phyloP scores from a whole-genome alignment of 371 early-diverging fungal species.

The Batkoa obscura region DNA sequence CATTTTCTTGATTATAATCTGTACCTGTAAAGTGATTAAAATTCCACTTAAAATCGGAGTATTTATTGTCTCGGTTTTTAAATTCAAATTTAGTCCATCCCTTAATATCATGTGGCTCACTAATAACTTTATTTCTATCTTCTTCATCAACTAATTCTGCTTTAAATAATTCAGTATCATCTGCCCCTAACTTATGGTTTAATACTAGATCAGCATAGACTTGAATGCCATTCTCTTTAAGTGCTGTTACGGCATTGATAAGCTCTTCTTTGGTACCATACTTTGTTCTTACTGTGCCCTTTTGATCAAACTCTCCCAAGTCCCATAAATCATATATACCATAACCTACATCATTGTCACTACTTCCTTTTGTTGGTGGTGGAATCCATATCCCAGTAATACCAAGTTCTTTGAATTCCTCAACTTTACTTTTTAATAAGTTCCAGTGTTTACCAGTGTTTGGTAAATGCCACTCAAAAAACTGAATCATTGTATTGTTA shows the following conservation, averaged over 20 bases:
- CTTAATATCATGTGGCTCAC: constrained; percentile 14
- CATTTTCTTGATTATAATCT: constrained; percentile 16
- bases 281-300: constrained; percentile 16
- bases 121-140: constrained; percentile 14
- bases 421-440: not conserved
- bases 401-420: constrained; percentile 6
- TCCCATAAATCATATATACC: constrained; percentile 21
- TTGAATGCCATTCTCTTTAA: constrained; percentile 10
- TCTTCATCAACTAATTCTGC: constrained; percentile 5
- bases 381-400: constrained; percentile 13
- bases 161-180: not conserved
- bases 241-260: constrained; percentile 12
- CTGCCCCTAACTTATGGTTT: not conserved
- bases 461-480: constrained; percentile 5
- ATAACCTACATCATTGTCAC: constrained; percentile 15
- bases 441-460: constrained; percentile 2
- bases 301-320: constrained; percentile 21
- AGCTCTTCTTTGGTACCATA: constrained; percentile 19
- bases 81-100: constrained; percentile 21
- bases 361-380: constrained; percentile 11
- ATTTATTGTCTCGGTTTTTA: constrained; percentile 15
- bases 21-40: constrained; percentile 17
- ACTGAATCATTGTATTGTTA: not conserved
- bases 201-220: not conserved
- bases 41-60: constrained; percentile 17